phyloP scores from a whole-genome alignment of 2,329 filamentous ascomycete genomes.

The Alternaria viburni region DNA sequence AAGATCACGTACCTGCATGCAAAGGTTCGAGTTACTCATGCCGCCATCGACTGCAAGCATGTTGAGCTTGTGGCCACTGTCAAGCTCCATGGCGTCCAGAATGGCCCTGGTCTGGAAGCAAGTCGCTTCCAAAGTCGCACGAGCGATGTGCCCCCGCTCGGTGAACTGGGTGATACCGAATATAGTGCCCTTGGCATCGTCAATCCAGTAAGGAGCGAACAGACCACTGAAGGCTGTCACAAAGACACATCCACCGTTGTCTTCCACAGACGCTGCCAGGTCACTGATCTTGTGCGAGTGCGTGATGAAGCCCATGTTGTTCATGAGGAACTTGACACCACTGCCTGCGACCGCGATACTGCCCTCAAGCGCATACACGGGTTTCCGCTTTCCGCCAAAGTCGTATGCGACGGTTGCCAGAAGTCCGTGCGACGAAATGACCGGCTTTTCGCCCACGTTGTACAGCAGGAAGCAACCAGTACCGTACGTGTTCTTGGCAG shows the following conservation, averaged over 20 bases:
- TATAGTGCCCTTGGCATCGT: constrained; percentile 83
- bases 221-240: constrained; percentile 91
- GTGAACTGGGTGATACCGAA: constrained; percentile 89
- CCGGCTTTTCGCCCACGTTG: constrained; percentile 83
- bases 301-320: constrained; percentile 68
- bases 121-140: constrained; percentile 87
- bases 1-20: constrained; percentile 69
- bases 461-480: constrained; percentile 90
- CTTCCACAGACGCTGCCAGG: constrained; percentile 67
- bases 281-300: constrained; percentile 69
- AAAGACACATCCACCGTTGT: constrained; percentile 83
- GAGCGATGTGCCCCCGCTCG: constrained; percentile 82
- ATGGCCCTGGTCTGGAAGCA: constrained; percentile 95
- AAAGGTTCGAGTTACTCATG: constrained; percentile 85
- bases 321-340: constrained; percentile 73
- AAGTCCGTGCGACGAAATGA: constrained; percentile 82
- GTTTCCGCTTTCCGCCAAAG: constrained; percentile 70
- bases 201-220: constrained; percentile 94
- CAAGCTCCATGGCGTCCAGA: constrained; percentile 87
- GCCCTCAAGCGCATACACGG: constrained; percentile 81
- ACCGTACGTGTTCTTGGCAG: constrained; percentile 90
- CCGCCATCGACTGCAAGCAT: constrained; percentile 86
- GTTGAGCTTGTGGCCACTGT: constrained; percentile 76
- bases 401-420: constrained; percentile 89
- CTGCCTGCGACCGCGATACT: constrained; percentile 83